Conservation (phyloP, 2,329 filamentous ascomycete species). For the Colletotrichum tamarilloi region DNA sequence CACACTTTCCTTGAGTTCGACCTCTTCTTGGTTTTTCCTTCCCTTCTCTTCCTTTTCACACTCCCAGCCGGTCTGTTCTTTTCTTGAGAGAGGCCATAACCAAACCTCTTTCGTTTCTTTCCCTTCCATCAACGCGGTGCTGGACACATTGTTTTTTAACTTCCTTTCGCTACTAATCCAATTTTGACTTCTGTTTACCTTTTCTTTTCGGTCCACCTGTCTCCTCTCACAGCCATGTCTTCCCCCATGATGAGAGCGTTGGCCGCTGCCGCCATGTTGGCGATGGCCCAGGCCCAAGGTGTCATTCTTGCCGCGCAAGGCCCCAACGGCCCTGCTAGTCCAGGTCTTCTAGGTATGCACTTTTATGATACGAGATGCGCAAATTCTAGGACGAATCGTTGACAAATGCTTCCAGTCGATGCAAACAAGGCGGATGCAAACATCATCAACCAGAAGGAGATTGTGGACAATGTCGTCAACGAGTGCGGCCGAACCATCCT, state of each 20-base stretch:
- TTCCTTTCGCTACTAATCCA: conserved; percentile 12
- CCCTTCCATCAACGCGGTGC: conserved; percentile 17
- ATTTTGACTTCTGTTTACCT: conserved; percentile 21
- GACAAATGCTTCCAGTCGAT: conserved; percentile 70
- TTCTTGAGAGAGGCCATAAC: not conserved
- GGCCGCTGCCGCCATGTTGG: conserved; percentile 47
- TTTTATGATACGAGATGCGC: conserved; percentile 45
- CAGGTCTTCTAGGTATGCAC: conserved; percentile 58
- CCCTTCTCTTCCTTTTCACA: not conserved
- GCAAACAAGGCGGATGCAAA: conserved; percentile 73
- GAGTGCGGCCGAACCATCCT: conserved; percentile 72
- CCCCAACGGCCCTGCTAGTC: conserved; percentile 53
- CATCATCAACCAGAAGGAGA: conserved; percentile 69
- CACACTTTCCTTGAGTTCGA: conserved; percentile 14
- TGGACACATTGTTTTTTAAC: conserved; percentile 19
- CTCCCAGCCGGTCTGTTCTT: conserved; percentile 15
- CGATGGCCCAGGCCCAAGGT: conserved; percentile 55
- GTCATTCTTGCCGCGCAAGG: conserved; percentile 61
- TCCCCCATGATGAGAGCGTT: conserved; percentile 45
- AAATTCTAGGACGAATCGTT: conserved; percentile 56
- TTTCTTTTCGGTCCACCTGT: conserved; percentile 35
- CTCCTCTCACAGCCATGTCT: conserved; percentile 47
- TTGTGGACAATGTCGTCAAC: conserved; percentile 63
- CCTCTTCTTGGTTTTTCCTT: not conserved
- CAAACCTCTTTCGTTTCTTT: conserved; percentile 12